A percentile compares a stretch with the other conserved stretches of the same genome.
Evolutionary conservation across 75 land plant species (phyloP).

Genomic region (Selaginella tamariscina): DNA sequence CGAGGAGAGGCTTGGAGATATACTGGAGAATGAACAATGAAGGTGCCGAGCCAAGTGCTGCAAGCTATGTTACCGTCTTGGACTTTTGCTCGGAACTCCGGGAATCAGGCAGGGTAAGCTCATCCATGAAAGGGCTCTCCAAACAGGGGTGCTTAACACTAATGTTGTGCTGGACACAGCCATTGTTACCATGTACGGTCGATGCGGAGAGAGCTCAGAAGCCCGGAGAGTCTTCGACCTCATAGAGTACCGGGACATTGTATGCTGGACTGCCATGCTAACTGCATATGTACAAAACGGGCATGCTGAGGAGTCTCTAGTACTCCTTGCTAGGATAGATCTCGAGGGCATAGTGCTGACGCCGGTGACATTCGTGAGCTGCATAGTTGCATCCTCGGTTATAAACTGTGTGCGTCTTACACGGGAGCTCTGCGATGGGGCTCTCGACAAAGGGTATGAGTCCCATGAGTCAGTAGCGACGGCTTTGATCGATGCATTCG

Average conservation of each 20-base stretch:
- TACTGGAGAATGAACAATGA: slow-evolving; percentile 24
- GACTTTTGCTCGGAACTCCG: slow-evolving; percentile 22
- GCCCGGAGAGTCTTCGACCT: not conserved
- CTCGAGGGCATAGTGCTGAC: not conserved
- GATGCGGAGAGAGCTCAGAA: not conserved
- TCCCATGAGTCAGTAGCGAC: not conserved
- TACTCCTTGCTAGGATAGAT: not conserved
- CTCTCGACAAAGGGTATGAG: not conserved
- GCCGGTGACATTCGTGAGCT: not conserved
- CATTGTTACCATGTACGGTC: not conserved
- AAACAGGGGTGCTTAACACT: no score
- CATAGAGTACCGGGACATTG: not conserved
- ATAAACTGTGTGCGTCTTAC: not conserved
- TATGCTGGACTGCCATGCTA: not conserved
- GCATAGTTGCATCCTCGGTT: not conserved
- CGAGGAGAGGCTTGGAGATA: slow-evolving; percentile 21
- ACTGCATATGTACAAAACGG: not conserved
- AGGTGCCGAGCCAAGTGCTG: slow-evolving; percentile 25
- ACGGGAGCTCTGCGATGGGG: not conserved
- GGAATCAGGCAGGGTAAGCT: not conserved
- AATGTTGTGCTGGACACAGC: not conserved
- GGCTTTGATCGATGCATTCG: not conserved
- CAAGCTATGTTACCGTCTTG: slow-evolving; percentile 25
- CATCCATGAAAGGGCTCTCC: not conserved
- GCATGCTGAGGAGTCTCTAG: not conserved